A percentile compares a stretch with the other conserved stretches of the same genome.
Conservation (phyloP, 1,284 basidiomycete species). For the Laetiporus sulphureus region DNA sequence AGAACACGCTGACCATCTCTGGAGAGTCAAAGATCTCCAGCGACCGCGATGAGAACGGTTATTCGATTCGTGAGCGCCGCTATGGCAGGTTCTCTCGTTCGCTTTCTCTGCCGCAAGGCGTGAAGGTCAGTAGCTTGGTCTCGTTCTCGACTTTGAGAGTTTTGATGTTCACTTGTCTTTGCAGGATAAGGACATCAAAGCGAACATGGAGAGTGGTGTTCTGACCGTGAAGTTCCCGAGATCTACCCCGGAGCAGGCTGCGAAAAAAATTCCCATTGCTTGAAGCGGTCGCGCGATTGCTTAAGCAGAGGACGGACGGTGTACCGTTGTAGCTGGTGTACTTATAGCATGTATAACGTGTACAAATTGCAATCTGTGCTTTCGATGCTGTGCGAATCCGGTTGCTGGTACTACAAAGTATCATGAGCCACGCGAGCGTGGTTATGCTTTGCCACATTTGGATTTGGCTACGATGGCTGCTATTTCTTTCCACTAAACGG, state of each 20-base stretch:
- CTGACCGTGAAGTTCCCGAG: slow-evolving; percentile 39
- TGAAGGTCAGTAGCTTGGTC: slow-evolving; percentile 31
- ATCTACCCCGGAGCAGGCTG: slow-evolving; percentile 25
- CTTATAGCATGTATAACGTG: no score
- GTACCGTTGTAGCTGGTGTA: no score
- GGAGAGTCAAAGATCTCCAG: slow-evolving; percentile 32
- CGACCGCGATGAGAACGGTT: slow-evolving; percentile 36
- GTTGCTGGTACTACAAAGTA: no score
- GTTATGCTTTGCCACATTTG: neutral
- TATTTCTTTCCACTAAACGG: no score
- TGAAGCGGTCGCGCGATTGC: no score
- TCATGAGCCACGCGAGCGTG: no score
- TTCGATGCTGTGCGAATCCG: no score
- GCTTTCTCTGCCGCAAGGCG: slow-evolving; percentile 38
- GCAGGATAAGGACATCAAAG: slow-evolving; percentile 36
- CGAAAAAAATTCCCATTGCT: slow-evolving; percentile 31
- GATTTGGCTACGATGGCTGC: no score
- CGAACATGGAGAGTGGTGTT: slow-evolving; percentile 36
- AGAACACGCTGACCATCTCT: slow-evolving; percentile 37
- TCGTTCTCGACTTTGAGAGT: no score
- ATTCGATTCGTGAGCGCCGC: slow-evolving; percentile 40
- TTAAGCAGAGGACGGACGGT: no score
- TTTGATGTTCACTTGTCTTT: no score
- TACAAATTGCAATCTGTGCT: no score
- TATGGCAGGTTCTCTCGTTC: slow-evolving; percentile 41